These are phyloP conservation scores for Galerina sulciceps DNA, from an alignment of 768 basidiomycete genomes.

Conservation along the genomic window DNA sequence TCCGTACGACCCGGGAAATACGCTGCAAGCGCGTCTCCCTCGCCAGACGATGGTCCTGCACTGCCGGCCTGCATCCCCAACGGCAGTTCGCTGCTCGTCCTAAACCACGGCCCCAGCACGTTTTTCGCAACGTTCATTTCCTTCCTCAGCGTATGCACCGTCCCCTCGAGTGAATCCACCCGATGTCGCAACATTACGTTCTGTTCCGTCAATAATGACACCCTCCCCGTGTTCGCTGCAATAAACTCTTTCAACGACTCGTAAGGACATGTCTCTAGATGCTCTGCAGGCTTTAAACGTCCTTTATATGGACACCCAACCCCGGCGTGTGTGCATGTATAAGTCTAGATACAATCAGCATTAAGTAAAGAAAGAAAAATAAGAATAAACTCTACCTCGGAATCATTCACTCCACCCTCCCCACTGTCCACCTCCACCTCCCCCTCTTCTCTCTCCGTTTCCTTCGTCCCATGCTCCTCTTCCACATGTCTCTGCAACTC, in stretches of 20 bases:
- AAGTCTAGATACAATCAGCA: background rate
- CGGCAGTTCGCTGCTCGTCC: constrained; percentile 26
- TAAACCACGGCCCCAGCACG: constrained; percentile 60
- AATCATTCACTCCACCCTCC: constrained; percentile 1
- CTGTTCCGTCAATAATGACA: constrained; percentile 57
- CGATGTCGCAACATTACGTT: constrained; percentile 65
- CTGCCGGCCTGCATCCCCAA: constrained; percentile 22
- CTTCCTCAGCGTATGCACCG: constrained; percentile 50
- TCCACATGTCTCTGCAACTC: constrained; percentile 38
- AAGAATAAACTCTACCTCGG: background rate
- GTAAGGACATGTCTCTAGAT: constrained; percentile 50
- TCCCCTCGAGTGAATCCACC: constrained; percentile 61
- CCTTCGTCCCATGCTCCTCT: constrained; percentile 18
- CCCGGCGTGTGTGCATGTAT: constrained; percentile 41
- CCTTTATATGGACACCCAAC: constrained; percentile 64
- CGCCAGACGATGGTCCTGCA: constrained; percentile 29
- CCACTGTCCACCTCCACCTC: constrained; percentile 7
- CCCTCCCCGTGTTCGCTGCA: constrained; percentile 40
- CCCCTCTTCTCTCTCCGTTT: constrained; percentile 4
- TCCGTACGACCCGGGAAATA: constrained; percentile 20
- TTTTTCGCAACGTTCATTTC: constrained; percentile 61
- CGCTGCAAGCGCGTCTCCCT: constrained; percentile 15
- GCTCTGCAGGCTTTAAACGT: constrained; percentile 27
- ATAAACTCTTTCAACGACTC: constrained; percentile 68
- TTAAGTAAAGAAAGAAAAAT: background rate